Evolutionary conservation across 495 filamentous ascomycete species (phyloP).

Genomic region (Xylaria grammica): DNA sequence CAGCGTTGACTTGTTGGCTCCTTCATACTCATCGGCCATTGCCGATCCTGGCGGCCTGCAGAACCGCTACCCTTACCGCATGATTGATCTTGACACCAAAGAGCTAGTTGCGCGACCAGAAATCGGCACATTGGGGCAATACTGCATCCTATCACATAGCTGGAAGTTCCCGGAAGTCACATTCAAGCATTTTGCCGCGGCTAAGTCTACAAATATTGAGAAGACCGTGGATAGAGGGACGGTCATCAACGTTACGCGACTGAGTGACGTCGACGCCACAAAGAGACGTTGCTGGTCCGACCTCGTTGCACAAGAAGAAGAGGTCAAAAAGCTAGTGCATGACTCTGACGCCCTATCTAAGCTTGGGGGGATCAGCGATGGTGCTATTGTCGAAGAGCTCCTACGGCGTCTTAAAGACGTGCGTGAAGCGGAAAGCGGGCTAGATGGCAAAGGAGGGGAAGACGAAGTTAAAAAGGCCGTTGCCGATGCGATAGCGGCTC

Average conservation of each 20-base stretch:
- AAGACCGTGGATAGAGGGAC: conserved; percentile 6
- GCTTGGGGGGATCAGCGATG: too few relatives aligned
- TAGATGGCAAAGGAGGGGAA: conserved; percentile 22
- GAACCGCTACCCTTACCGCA: conserved; percentile 37
- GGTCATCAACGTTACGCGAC: neutral
- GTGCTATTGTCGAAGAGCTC: conserved; percentile 2
- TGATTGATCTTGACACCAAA: conserved; percentile 53
- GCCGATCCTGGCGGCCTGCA: conserved; percentile 25
- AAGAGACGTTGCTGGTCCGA: conserved; percentile 32
- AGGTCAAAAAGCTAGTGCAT: conserved; percentile 11
- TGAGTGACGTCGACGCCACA: conserved; percentile 25
- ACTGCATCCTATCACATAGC: conserved; percentile 54
- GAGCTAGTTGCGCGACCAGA: conserved; percentile 42
- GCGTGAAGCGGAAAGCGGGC: conserved; percentile 23
- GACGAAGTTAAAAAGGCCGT: conserved; percentile 24
- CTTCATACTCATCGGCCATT: conserved; percentile 18
- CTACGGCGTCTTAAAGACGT: conserved; percentile 22
- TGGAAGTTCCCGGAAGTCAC: conserved; percentile 53
- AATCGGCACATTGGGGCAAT: conserved; percentile 40
- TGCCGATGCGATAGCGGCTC: conserved; percentile 17
- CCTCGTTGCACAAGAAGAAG: conserved; percentile 31
- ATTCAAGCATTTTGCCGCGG: conserved; percentile 39
- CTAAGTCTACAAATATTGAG: conserved; percentile 13
- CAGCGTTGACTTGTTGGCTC: conserved; percentile 35
- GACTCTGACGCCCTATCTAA: too few relatives aligned